Conservation (phyloP, 345 rosid genomes). For the Populus euphratica region DNA sequence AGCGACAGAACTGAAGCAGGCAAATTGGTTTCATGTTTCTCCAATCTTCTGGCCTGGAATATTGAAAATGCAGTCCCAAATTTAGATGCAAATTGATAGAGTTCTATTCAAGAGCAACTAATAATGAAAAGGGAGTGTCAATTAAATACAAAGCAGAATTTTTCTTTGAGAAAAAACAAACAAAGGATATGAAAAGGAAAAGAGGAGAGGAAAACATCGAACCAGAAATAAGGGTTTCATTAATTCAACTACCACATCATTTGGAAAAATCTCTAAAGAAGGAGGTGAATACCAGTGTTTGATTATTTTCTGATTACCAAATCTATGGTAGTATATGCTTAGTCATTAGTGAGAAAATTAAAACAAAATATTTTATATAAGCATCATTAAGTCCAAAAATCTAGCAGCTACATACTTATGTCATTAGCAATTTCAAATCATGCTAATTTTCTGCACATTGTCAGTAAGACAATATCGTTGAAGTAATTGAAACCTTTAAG, state of each 20-base stretch:
- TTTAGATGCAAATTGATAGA: background rate
- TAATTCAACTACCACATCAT: background rate
- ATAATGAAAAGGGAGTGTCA: background rate
- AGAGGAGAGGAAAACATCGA: background rate
- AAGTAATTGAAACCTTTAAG: background rate
- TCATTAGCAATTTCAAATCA: background rate
- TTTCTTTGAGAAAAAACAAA: background rate
- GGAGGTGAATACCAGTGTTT: background rate
- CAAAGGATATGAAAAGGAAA: background rate
- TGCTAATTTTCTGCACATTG: background rate
- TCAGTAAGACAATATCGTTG: no score
- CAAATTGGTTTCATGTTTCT: conserved; percentile 60
- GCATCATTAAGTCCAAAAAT: background rate
- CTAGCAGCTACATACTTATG: background rate
- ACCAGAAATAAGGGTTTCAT: background rate
- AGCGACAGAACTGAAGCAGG: conserved; percentile 74
- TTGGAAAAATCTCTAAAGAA: background rate
- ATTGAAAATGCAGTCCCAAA: background rate
- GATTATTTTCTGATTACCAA: background rate
- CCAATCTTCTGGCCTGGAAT: conserved; percentile 80
- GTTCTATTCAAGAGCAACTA: background rate
- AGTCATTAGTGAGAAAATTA: no score
- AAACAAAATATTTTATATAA: no score
- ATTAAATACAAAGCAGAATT: background rate
- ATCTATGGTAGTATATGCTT: no score